Evolutionary conservation across 495 filamentous ascomycete species (phyloP), one percentile per base, ranked within the genome.

Genomic region (Xylaria cubensis): DNA sequence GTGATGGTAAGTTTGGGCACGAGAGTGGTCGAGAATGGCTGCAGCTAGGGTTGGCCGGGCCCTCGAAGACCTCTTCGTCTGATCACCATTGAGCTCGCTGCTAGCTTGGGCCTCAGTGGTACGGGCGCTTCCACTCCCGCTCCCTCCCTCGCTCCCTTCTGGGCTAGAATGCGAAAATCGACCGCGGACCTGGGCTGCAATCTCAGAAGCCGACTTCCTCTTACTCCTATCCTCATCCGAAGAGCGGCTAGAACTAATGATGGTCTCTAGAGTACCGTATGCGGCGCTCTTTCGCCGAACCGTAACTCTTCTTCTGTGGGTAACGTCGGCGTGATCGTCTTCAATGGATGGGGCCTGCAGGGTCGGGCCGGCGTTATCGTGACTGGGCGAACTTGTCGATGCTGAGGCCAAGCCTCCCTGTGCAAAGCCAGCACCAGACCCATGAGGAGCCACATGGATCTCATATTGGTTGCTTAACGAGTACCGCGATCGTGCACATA

Each of bases 401-500:
- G 32, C 62, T 2, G 71, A 59, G 53, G 77, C 48, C 5, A 76
- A 59, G 15, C 50, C 29, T 0, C 65, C 64, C 36, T 39, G 55
- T 21, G 80, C 26, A 67, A 86, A 83, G 0, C 79, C 73, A 8
- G 80, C 69, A 5, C 87, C 86, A 5, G 82, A 84, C 9, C 85
- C 86, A 73, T 88, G 87, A 9, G 87, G 86, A 7, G 84, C 80
- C 56, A 88, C 84, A 69, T 89, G 87, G n/a, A 88, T 85, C 61
- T 89, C 86, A 71, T 89, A 89, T 67, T 89, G 86, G 74, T 88
- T 88, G 74, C 85, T 87, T 41, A 88, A 75, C 58, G 84, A 86
- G 75, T 87, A 88, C 51, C 83, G 82, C 12, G 85, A 87, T 21
- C 85, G 80, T 15, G 86, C 87, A 74, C 86, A 89, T 21, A 89